Base-by-base conservation (phyloP, 1,139 yeast species). In the Diutina sp. region DNA sequence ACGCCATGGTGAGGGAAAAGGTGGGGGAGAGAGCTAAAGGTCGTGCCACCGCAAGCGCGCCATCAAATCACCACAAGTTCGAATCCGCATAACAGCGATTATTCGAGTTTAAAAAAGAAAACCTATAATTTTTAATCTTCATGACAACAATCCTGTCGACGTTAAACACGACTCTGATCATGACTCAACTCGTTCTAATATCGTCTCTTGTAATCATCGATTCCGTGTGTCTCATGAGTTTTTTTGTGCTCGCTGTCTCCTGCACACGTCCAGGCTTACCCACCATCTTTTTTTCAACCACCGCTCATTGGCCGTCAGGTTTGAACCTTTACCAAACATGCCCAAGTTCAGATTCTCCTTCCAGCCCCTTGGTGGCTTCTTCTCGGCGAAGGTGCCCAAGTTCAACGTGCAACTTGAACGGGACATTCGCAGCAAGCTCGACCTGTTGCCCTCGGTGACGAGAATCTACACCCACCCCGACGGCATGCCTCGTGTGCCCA, bases 401-500 rank as follows among this genome's bases (percentile, higher is more conserved):
- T 50, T 50, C 32, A 50, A 50, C 44, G 53, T 50, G 14, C 53
- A 50, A 32, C 41, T 50, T 32, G 53, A 50, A 18, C 53, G 44
- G 32, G 53, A 50, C 29, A 50, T 50, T 50, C 62, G 60, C 47
- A 53, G 61, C 60, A 60, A 60, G 57, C 59, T 61, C 59, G 79
- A 76, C 65, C 66, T 77, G 35, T 74, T 84, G 59, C 81, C 85
- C 28, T 74, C 82, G 14, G 78, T 82, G 46, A 78, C 83, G 61
- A 78, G 77, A 63, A 72, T 87, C 62, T 88, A 84, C 69, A 82
- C 85, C 66, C 85, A 85, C 68, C 81, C 87, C 57, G 30, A 30
- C 30, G 96, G 96, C 7, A 75, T 90, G 14, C 82, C 87, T 56
- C 77, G 91, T 64, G 82, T 78, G 38, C 93, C 93, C 54, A 71